These are phyloP conservation scores for Podospora australis DNA, from an alignment of 495 filamentous ascomycete species.

Conservation along the genomic window DNA sequence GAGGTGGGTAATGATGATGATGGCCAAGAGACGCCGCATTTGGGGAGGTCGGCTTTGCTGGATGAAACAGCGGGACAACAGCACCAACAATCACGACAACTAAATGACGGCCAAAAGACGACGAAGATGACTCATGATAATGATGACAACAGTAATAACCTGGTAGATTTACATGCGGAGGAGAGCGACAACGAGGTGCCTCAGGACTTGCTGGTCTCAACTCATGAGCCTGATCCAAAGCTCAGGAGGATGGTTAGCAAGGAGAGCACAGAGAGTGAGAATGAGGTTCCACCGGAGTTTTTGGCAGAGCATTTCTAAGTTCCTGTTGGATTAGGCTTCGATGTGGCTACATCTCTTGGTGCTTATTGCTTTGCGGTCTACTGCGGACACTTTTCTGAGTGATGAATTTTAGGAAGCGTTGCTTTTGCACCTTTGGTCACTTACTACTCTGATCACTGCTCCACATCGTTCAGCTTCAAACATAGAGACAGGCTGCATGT, in stretches of 20 bases:
- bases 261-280: conserved; percentile 25
- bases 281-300: conserved; percentile 37
- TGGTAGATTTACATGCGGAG: conserved; percentile 34
- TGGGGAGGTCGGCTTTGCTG: conserved; percentile 16
- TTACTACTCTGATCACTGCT: too few species aligned
- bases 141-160: conserved; percentile 30
- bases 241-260: conserved; percentile 11
- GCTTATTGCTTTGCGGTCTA: too few species aligned
- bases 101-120: background rate
- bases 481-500: too few species aligned
- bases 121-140: background rate
- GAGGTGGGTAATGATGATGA: conserved; percentile 10
- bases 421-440: too few species aligned
- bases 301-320: conserved; percentile 24
- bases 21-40: conserved; percentile 10
- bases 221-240: background rate
- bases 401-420: background rate
- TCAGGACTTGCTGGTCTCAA: conserved; percentile 25
- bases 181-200: conserved; percentile 36
- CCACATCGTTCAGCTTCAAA: too few species aligned
- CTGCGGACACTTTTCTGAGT: too few species aligned
- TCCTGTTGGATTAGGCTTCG: background rate
- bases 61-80: too few species aligned
- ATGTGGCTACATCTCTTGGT: too few species aligned
- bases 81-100: too few species aligned